Base-by-base conservation (phyloP, 208 protist genomes). In the Wallacemonas rigidus region DNA sequence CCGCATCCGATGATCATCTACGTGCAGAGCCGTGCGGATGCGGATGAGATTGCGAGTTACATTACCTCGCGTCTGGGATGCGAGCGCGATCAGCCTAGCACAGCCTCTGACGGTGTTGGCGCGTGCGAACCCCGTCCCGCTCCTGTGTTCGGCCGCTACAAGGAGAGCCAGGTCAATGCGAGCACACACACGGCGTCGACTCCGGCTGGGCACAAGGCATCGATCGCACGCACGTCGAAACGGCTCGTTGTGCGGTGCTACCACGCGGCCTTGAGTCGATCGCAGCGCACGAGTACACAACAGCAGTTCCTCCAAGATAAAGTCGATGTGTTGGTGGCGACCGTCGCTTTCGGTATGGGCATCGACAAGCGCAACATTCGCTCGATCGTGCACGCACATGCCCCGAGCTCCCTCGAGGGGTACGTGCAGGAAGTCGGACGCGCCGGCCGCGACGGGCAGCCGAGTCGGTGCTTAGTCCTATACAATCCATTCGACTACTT, bases 331-430 rank as follows among this genome's bases (percentile, higher is more conserved):
- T 83, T 99, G 4, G 89, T 96, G 12, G 98, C 98, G 7, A 99
- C 98, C 5, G 93, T 99, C 2, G 98, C 98, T 15, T 99, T 99
- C 81, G 98, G 98, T 35, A 99, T 99, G 97, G 98, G 97, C n/a
- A 98, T 99, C 60, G 97, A 99, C 78, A 99, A 99, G 79, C 73
- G 86, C 0, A 90, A 99, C 71, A 98, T 99, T 45, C 92, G 98
- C 47, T 98, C 89, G 76, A 97, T 99, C 2, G 81, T 99, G 50
- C 99, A 99, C 86, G 89, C 97, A 26, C 83, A 87, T 0, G 82
- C 98, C 5, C 98, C 98, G 0, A 94, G 97, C 60, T 98, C 91
- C 2, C 71, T 99, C 12, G 98, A 99, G 82, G 89, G 84, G 17
- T 99, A 99, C 78, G 97, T 98, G 63, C 98, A 99, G 80, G 98